Base-by-base conservation (phyloP, 805 yeast genomes). In the Wickerhamiella bombiphila region DNA sequence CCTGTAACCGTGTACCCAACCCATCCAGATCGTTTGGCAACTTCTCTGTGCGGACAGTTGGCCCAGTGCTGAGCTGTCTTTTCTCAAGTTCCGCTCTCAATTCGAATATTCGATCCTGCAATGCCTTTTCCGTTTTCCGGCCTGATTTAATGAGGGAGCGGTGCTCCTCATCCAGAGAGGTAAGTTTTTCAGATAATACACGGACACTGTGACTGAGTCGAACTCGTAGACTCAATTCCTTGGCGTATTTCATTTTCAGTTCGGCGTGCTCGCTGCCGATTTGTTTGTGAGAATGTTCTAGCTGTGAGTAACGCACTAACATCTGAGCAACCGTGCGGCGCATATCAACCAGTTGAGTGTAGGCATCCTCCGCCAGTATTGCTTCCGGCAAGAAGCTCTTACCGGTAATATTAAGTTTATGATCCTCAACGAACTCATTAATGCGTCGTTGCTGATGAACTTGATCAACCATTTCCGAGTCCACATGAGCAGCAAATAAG, bases 201-300 rank as follows among this genome's bases (percentile, higher is more conserved):
- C 39, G 42, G 9, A 36, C 42, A 35, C 32, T 35, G 16, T 42
- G 45, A 18, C 37, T 41, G n/a, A 36, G 38, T 22, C 43, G 36
- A 8, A 38, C 39, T 5, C 42, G 34, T n/a, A 24, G 15, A 14
- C 32, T 36, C 18, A 42, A 33, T 21, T 39, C 43, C 7, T 26
- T 18, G 2, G 43, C 41, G 19, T 42, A 39, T 20, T 35, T 32
- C 33, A 32, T 40, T 22, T 42, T 39, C 29, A 39, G 38, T n/a
- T 37, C 35, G 20, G 38, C 35, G n/a, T 42, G 19, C 22, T 34
- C 34, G 16, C 22, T 32, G 25, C 36, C 44, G 6, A 38, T 30
- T 22, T 38, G 22, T 20, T 36, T 19, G 22, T 40, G 38, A 32
- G 36, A 42, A 25, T 35, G 22, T n/a, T 30, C 33, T 7, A 30